Base-by-base conservation (phyloP, 2,329 filamentous ascomycete species). In the Pseudocercospora fuligena region DNA sequence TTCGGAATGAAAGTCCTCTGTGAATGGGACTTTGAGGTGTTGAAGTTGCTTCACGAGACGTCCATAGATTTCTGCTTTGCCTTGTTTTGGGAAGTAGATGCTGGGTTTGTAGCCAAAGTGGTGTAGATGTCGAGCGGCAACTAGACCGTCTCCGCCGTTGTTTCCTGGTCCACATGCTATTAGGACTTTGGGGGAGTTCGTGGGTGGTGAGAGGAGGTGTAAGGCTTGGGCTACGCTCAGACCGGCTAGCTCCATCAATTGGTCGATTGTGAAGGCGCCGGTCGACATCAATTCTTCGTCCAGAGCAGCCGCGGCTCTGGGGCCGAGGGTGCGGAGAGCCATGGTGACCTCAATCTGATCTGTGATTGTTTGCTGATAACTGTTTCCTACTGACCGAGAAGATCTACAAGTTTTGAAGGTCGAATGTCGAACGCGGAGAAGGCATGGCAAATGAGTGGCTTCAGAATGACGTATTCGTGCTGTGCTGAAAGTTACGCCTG, bases 201-300 rank as follows among this genome's bases (percentile, higher is more conserved):
- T 86, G 0, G 88, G 86, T 0, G 94, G 94, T 70, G 97, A 94
- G 2, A 97, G 86, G 64, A 88, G 89, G 80, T 92, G 97, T 6
- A 98, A 92, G 60, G 91, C 93, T 84, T 98, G 93, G 12, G 94
- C 94, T 27, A 98, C 93, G 0, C 93, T 94, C 0, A 99, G 85
- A 0, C 95, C 95, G 51, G 95, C 95, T 7, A 99, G 83, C 78
- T 98, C 95, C 95, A 99, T 98, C 58, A 99, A 84, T 80, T 99
- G 95, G 77, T 98, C 95, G 63, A 99, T 87, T 11, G 93, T 97
- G 81, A 97, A 99, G 8, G 92, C 93, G 46, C 88, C 88, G 0
- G 89, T 88, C 76, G 88, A 92, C 94, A 99, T 98, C 69, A 99
- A 89, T 78, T 99, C 94, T 79, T 92, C 90, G 78, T 99, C 95